These are phyloP conservation scores for Dichotomopilus funicola DNA, from an alignment of 2,329 filamentous ascomycete species.

Conservation along the genomic window DNA sequence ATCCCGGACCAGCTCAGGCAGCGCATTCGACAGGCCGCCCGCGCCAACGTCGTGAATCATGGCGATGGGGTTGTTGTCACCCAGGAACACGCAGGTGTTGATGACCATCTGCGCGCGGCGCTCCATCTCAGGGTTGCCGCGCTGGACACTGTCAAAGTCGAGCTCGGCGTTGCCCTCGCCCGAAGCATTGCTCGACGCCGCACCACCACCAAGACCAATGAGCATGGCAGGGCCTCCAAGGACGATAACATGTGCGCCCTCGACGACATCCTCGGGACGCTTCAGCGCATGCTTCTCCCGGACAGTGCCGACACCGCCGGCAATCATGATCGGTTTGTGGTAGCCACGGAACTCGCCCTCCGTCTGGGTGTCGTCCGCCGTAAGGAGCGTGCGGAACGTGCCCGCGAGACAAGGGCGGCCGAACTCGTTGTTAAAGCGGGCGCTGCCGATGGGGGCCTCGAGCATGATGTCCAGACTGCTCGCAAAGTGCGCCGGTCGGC, in stretches of 20 bases:
- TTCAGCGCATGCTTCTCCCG: constrained; percentile 88
- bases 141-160: constrained; percentile 94
- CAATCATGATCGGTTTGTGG: constrained; percentile 98
- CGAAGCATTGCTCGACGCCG: constrained; percentile 84
- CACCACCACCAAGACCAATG: constrained; percentile 91
- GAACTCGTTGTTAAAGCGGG: constrained; percentile 97
- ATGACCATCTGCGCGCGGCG: constrained; percentile 96
- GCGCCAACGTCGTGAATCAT: constrained; percentile 98
- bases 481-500: constrained; percentile 84
- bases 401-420: constrained; percentile 82
- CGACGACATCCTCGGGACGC: constrained; percentile 66
- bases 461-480: constrained; percentile 96
- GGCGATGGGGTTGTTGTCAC: constrained; percentile 78
- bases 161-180: constrained; percentile 85
- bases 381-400: constrained; percentile 85
- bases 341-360: constrained; percentile 71
- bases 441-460: constrained; percentile 90
- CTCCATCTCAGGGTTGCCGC: constrained; percentile 95
- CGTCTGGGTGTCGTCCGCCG: constrained; percentile 39
- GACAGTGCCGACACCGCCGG: constrained; percentile 88
- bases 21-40: constrained; percentile 67
- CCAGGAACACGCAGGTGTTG: constrained; percentile 82
- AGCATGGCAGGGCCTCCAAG: constrained; percentile 96
- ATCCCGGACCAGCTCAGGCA: constrained; percentile 88
- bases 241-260: constrained; percentile 87